Evolutionary conservation across 257 asterid genomes (phyloP).

Genomic region (Thymus quinquecostatus): DNA sequence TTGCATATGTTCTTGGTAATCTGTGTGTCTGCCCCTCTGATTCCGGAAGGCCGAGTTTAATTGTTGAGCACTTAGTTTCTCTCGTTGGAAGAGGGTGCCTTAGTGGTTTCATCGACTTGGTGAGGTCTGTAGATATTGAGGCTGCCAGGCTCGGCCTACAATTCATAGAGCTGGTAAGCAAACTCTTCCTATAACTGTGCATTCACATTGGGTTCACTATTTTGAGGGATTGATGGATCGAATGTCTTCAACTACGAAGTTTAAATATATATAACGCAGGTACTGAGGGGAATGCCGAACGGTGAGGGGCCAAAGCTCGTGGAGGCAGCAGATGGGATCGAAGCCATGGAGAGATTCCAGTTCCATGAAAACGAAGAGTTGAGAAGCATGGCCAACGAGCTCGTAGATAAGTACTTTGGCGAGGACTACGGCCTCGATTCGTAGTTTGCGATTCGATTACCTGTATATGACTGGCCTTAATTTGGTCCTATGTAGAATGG

Average conservation of each 20-base stretch:
- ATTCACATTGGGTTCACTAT: background rate
- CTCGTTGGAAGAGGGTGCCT: slow-evolving; percentile 82
- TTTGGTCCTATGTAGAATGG: slow-evolving; percentile 9
- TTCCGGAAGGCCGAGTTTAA: slow-evolving; percentile 67
- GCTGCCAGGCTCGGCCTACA: slow-evolving; percentile 95
- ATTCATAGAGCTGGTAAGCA: slow-evolving; percentile 88
- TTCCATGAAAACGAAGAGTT: slow-evolving; percentile 89
- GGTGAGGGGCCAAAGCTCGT: slow-evolving; percentile 84
- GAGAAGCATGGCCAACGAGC: slow-evolving; percentile 77
- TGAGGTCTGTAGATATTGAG: slow-evolving; percentile 85
- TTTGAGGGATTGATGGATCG: too few relatives aligned
- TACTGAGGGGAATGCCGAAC: slow-evolving; percentile 86
- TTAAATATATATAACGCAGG: slow-evolving; percentile 45
- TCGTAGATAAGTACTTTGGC: slow-evolving; percentile 84
- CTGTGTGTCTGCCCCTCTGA: slow-evolving; percentile 77
- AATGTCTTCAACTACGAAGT: background rate
- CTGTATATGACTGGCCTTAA: slow-evolving; percentile 22
- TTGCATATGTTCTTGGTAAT: slow-evolving; percentile 86
- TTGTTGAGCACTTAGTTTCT: slow-evolving; percentile 80
- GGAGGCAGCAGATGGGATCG: slow-evolving; percentile 91
- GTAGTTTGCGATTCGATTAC: slow-evolving; percentile 25
- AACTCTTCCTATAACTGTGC: background rate
- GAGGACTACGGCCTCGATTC: slow-evolving; percentile 78
- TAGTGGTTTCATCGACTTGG: slow-evolving; percentile 74
- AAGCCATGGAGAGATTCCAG: slow-evolving; percentile 93